Evolutionary conservation across 345 rosid species (phyloP).

Genomic region (Ceriops decandra): DNA sequence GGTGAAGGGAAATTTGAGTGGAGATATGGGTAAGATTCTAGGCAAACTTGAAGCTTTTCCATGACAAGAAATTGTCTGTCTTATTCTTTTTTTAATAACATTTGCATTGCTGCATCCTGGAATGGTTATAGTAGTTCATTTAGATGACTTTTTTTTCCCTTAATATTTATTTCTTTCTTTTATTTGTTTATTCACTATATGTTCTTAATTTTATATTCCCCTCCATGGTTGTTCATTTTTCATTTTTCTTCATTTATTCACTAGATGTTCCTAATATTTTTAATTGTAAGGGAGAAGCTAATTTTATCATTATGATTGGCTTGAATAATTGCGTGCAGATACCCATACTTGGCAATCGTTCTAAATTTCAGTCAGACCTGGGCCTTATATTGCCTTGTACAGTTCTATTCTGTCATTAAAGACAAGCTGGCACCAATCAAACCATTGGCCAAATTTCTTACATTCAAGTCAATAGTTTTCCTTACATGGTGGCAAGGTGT

Average conservation of each 20-base stretch:
- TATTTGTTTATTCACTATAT: not conserved
- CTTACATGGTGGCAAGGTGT: slow-evolving; percentile 99
- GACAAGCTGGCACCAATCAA: slow-evolving; percentile 83
- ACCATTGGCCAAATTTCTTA: slow-evolving; percentile 91
- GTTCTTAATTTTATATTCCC: not conserved
- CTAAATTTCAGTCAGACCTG: slow-evolving; percentile 97
- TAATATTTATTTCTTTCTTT: no score
- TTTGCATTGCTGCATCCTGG: not conserved
- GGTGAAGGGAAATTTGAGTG: slow-evolving; percentile 98
- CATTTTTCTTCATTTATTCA: no score
- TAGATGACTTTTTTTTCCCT: not conserved
- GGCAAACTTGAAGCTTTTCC: slow-evolving; percentile 3
- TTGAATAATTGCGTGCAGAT: slow-evolving; percentile 45
- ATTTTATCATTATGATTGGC: slow-evolving; percentile 5
- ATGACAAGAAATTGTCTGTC: not conserved
- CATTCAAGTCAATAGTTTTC: slow-evolving; percentile 94
- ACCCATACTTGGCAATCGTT: slow-evolving; percentile 92
- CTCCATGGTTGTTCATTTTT: no score
- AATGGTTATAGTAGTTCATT: not conserved
- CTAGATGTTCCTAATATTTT: not conserved
- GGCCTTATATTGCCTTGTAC: slow-evolving; percentile 97
- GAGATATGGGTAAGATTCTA: slow-evolving; percentile 72
- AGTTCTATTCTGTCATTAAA: slow-evolving; percentile 83
- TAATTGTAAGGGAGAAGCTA: not conserved
- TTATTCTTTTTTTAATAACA: not conserved